These are phyloP conservation scores for Acer yangbiense DNA, from an alignment of 345 rosid genomes.

Conservation along the genomic window DNA sequence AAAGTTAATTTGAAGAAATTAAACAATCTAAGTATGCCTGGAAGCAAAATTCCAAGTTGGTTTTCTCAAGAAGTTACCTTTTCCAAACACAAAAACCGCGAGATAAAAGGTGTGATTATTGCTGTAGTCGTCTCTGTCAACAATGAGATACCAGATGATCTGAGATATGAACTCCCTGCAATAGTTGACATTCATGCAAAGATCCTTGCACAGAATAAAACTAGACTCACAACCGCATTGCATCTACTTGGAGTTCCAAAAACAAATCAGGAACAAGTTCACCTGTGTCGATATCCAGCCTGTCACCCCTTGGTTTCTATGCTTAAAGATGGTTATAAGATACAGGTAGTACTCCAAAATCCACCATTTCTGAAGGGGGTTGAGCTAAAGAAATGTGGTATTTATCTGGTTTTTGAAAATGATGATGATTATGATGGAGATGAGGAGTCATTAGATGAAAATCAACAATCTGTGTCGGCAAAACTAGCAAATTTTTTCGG, in stretches of 20 bases:
- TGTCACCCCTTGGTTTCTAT: conserved; percentile 32
- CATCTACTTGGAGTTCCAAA: conserved; percentile 49
- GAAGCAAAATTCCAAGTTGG: too few relatives aligned
- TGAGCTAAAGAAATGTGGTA: conserved; percentile 44
- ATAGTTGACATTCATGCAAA: conserved; percentile 42
- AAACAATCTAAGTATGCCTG: too few relatives aligned
- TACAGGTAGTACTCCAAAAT: conserved; percentile 30
- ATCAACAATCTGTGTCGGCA: conserved; percentile 40
- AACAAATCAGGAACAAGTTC: conserved; percentile 47
- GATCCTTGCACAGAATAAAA: conserved; percentile 24
- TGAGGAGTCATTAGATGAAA: conserved; percentile 43
- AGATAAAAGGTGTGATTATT: conserved; percentile 47
- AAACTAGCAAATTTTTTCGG: conserved; percentile 43
- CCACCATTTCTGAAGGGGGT: conserved; percentile 32
- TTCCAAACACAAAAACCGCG: conserved; percentile 37
- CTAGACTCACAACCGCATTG: conserved; percentile 13
- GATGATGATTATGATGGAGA: conserved; percentile 49
- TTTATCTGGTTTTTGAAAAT: conserved; percentile 42
- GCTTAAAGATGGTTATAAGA: conserved; percentile 38
- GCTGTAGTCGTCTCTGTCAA: conserved; percentile 51
- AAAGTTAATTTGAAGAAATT: too few relatives aligned
- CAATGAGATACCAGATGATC: conserved; percentile 27
- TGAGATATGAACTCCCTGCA: conserved; percentile 33
- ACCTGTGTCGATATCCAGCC: conserved; percentile 49
- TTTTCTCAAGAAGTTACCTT: background rate